These are phyloP conservation scores for Alternaria brassicae DNA, from an alignment of 2,329 filamentous ascomycete genomes.

Conservation along the genomic window DNA sequence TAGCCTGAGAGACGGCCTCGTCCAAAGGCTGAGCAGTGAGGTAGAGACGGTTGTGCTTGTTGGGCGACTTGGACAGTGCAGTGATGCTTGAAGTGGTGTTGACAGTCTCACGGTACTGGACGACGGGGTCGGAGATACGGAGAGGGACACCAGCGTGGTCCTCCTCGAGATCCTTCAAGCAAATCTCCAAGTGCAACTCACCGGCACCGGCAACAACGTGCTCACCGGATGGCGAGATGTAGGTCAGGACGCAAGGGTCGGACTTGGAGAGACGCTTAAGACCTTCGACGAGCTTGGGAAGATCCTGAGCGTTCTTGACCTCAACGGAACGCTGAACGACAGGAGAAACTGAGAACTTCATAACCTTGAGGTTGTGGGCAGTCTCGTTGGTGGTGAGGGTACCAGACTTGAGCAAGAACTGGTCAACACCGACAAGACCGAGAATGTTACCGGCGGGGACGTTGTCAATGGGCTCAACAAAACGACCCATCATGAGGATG, in stretches of 20 bases:
- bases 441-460: conserved; percentile 99
- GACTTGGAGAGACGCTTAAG: conserved; percentile 99
- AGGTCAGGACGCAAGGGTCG: conserved; percentile 94
- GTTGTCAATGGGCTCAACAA: conserved; percentile 98
- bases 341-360: conserved; percentile 99
- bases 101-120: conserved; percentile 98
- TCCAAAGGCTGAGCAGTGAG: conserved; percentile 88
- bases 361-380: conserved; percentile 99
- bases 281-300: conserved; percentile 99
- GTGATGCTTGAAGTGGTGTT: conserved; percentile 84
- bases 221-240: conserved; percentile 91
- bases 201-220: conserved; percentile 98
- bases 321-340: conserved; percentile 98
- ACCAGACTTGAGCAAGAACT: conserved; percentile 99
- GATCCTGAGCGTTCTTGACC: conserved; percentile 99
- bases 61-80: conserved; percentile 98
- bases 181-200: conserved; percentile 99
- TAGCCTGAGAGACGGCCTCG: conserved; percentile 89
- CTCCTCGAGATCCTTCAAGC: conserved; percentile 99
- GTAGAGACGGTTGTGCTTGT: conserved; percentile 99
- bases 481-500: conserved; percentile 99
- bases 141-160: conserved; percentile 99
- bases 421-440: conserved; percentile 98
- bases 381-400: conserved; percentile 97
- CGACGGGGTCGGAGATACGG: conserved; percentile 96